These are phyloP conservation scores for Trametes cingulata DNA, from an alignment of 768 basidiomycete species.

Conservation along the genomic window DNA sequence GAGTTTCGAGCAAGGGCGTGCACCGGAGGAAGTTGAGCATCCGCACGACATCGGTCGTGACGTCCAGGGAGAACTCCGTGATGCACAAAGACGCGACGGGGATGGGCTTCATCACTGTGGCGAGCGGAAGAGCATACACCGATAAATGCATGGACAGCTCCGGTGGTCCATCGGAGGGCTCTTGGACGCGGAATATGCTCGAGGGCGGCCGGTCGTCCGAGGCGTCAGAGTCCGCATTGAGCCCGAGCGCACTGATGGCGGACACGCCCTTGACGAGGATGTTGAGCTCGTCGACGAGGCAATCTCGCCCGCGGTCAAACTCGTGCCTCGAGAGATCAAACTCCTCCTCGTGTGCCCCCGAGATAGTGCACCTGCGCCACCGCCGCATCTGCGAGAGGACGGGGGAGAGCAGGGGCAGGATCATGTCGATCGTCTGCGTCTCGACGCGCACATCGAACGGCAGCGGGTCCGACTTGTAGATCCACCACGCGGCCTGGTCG, in stretches of 20 bases:
- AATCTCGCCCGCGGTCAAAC: constrained; percentile 14
- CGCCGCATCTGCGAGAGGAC: constrained; percentile 56
- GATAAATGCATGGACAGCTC: constrained; percentile 47
- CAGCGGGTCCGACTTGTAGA: constrained; percentile 52
- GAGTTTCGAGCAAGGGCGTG: constrained; percentile 61
- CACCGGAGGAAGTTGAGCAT: constrained; percentile 61
- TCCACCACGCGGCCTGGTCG: constrained; percentile 54
- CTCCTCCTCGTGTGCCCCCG: constrained; percentile 36
- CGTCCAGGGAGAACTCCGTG: constrained; percentile 45
- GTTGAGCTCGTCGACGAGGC: constrained; percentile 27
- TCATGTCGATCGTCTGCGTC: constrained; percentile 48
- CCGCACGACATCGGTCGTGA: constrained; percentile 45
- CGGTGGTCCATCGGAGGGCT: constrained; percentile 9
- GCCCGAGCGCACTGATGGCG: constrained; percentile 14
- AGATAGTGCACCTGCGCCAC: constrained; percentile 55
- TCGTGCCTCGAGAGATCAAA: constrained; percentile 32
- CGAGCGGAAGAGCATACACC: constrained; percentile 50
- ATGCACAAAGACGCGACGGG: constrained; percentile 60
- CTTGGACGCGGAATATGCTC: constrained; percentile 14
- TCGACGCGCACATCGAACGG: constrained; percentile 58
- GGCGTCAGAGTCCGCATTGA: constrained; percentile 11
- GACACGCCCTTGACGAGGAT: constrained; percentile 25
- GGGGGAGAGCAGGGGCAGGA: constrained; percentile 66
- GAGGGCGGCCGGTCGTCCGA: constrained; percentile 15
- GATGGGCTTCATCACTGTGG: constrained; percentile 46